Conservation (phyloP, 2,329 filamentous ascomycete species). For the Emmonsia crescens region DNA sequence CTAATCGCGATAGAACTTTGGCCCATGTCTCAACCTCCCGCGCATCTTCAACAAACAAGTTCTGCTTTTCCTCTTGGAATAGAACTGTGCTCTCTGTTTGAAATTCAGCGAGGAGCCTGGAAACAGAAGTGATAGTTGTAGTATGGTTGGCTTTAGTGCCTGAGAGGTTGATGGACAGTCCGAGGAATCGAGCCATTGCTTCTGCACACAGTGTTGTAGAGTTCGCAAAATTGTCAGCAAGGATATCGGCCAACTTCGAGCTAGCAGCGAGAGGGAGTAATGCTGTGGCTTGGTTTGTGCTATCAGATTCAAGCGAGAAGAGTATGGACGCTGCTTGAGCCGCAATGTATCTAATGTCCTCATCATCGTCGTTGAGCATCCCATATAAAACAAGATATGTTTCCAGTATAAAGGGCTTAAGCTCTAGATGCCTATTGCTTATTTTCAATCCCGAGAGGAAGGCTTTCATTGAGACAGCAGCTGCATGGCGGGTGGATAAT, state of each 20-base stretch:
- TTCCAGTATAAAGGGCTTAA: conserved; percentile 36
- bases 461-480: conserved; percentile 24
- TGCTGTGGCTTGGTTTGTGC: conserved; percentile 20
- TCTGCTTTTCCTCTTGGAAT: conserved; percentile 85
- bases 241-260: conserved; percentile 27
- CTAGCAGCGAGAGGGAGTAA: conserved; percentile 42
- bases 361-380: conserved; percentile 78
- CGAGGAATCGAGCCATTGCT: conserved; percentile 30
- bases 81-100: conserved; percentile 40
- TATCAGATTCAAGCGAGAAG: conserved; percentile 25
- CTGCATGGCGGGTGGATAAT: conserved; percentile 31
- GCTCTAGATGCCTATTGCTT: conserved; percentile 13
- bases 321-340: conserved; percentile 31
- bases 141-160: conserved; percentile 16
- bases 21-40: conserved; percentile 64
- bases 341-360: conserved; percentile 65
- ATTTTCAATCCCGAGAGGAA: conserved; percentile 35
- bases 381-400: conserved; percentile 61
- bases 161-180: conserved; percentile 12
- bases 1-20: conserved; percentile 34
- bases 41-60: conserved; percentile 80
- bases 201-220: conserved; percentile 26
- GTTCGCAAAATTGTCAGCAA: conserved; percentile 24
- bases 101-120: conserved; percentile 23
- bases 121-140: conserved; percentile 18